phyloP scores from a whole-genome alignment of 139 green algal species.

The Gonium pectorale region DNA sequence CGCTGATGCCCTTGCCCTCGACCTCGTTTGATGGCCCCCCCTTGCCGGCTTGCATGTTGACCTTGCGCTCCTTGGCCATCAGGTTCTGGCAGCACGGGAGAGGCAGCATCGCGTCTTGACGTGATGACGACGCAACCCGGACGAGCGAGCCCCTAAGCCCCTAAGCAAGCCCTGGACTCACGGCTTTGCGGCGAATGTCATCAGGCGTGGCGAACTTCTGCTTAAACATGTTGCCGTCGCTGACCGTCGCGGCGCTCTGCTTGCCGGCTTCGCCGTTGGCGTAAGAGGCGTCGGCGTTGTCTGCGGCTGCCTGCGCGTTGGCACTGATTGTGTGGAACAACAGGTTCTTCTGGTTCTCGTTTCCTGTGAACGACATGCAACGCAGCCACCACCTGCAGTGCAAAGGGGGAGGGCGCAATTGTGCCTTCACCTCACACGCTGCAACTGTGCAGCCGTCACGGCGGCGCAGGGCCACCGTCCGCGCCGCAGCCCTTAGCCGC shows the following conservation, averaged over 20 bases:
- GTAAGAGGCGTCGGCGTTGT: neutral
- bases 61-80: slow-evolving; percentile 29
- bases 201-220: slow-evolving; percentile 31
- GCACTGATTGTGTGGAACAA: slow-evolving; percentile 20
- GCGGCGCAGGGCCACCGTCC: too few species aligned
- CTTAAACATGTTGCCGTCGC: slow-evolving; percentile 43
- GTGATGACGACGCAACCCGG: neutral
- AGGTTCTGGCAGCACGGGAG: neutral
- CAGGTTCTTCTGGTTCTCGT: slow-evolving; percentile 48
- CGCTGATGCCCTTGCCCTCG: slow-evolving; percentile 19
- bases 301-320: neutral
- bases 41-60: slow-evolving; percentile 37
- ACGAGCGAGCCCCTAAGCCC: too few species aligned
- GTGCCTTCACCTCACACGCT: too few species aligned
- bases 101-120: neutral
- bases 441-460: too few species aligned
- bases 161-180: too few species aligned
- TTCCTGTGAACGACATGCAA: slow-evolving; percentile 36
- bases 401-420: neutral
- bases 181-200: neutral
- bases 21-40: neutral
- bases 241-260: neutral
- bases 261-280: neutral
- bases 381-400: slow-evolving; percentile 31
- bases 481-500: too few species aligned